Conservation (phyloP, 306 rosid species). For the Astragalus glycyphyllos region DNA sequence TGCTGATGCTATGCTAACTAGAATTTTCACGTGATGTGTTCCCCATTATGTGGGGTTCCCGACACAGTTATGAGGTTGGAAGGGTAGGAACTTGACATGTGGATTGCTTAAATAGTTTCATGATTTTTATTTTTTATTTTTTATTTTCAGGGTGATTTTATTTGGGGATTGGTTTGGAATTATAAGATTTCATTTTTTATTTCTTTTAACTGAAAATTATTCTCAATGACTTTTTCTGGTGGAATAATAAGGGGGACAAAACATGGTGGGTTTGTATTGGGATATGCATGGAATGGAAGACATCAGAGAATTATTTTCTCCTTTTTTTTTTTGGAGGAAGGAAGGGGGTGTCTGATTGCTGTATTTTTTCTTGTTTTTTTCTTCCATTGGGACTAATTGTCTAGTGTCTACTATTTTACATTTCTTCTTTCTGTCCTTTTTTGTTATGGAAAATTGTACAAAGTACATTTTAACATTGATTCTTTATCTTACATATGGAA, state of each 20-base stretch:
- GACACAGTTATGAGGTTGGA: conserved; percentile 44
- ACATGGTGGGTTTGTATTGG: conserved; percentile 49
- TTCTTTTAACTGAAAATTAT: conserved; percentile 31
- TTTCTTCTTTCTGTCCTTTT: conserved; percentile 4
- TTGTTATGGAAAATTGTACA: conserved; percentile 38
- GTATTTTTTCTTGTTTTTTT: conserved; percentile 41
- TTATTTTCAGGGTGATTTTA: conserved; percentile 21
- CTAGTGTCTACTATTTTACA: conserved; percentile 39
- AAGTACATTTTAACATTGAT: conserved; percentile 18
- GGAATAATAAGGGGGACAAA: conserved; percentile 41
- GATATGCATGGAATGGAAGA: conserved; percentile 47
- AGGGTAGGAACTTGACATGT: conserved; percentile 51
- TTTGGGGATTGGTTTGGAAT: conserved; percentile 50
- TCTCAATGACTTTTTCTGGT: conserved; percentile 30
- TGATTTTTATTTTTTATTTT: conserved; percentile 13
- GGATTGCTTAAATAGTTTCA: conserved; percentile 46
- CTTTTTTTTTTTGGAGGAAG: conserved; percentile 24
- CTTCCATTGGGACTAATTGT: conserved; percentile 38
- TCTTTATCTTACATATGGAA: conserved; percentile 12
- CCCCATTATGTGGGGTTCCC: conserved; percentile 54
- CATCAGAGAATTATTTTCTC: conserved; percentile 45
- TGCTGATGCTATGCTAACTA: conserved; percentile 39
- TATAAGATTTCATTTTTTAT: conserved; percentile 27
- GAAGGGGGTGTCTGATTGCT: conserved; percentile 46
- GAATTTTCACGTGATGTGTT: conserved; percentile 71